phyloP scores from a whole-genome alignment of 129 eudicot genomes.

The Artemisia argyi region DNA sequence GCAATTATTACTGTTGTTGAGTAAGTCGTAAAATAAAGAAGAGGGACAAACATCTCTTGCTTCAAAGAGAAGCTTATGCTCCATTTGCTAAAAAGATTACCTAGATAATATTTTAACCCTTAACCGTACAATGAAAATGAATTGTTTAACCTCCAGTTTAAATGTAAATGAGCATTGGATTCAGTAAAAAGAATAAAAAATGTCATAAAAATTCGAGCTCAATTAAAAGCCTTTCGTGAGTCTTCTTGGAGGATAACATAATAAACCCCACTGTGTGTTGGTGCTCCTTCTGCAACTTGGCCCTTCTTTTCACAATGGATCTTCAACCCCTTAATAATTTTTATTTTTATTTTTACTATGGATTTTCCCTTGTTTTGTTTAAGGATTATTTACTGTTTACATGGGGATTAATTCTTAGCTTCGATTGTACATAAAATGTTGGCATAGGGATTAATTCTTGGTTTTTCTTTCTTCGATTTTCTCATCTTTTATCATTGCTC shows the following conservation, averaged over 20 bases:
- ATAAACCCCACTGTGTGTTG: constrained; percentile 48
- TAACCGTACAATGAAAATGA: constrained; percentile 19
- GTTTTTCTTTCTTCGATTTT: constrained; percentile 29
- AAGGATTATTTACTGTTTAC: constrained; percentile 22
- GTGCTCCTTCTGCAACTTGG: constrained; percentile 46
- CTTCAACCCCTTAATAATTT: constrained; percentile 15
- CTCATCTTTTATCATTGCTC: constrained; percentile 25
- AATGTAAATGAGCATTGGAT: constrained; percentile 26
- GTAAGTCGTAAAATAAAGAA: not conserved
- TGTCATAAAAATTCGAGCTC: constrained; percentile 67
- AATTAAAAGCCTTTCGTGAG: constrained; percentile 32
- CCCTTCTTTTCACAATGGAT: constrained; percentile 71
- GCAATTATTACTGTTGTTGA: constrained; percentile 29
- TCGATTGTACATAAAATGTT: constrained; percentile 26
- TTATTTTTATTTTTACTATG: not conserved
- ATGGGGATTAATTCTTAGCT: constrained; percentile 44
- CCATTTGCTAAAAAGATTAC: constrained; percentile 30
- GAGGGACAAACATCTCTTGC: constrained; percentile 83
- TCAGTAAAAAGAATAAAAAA: constrained; percentile 27
- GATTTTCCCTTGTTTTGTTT: not conserved
- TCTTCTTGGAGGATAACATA: constrained; percentile 44
- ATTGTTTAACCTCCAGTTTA: constrained; percentile 11
- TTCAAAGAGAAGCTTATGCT: constrained; percentile 52
- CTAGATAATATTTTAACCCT: not conserved
- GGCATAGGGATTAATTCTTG: constrained; percentile 39